These are phyloP conservation scores for Dalbergia cultrata DNA, from an alignment of 306 rosid genomes.

Conservation along the genomic window DNA sequence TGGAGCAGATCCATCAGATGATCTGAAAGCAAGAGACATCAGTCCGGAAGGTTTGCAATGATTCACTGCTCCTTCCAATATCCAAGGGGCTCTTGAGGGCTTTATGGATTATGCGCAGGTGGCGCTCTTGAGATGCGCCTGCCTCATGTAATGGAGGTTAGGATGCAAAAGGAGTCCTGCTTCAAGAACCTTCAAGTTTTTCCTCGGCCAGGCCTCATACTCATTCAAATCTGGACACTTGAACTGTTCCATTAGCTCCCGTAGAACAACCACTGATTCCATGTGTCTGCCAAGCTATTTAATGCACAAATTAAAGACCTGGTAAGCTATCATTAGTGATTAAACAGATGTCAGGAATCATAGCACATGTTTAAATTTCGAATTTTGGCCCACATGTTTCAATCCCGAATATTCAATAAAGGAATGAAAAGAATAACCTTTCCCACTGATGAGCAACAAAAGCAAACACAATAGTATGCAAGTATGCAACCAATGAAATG, in stretches of 20 bases:
- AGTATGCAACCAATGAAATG: background rate
- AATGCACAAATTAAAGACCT: constrained; percentile 42
- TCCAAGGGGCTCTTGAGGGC: constrained; percentile 78
- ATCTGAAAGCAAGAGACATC: constrained; percentile 81
- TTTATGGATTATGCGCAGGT: constrained; percentile 60
- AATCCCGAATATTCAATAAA: constrained; percentile 18
- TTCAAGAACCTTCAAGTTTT: constrained; percentile 85
- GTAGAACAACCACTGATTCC: constrained; percentile 86
- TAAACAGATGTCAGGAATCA: constrained; percentile 32
- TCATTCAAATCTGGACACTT: constrained; percentile 80
- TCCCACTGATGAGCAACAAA: constrained; percentile 29
- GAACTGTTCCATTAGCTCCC: constrained; percentile 87
- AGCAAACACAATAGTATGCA: background rate
- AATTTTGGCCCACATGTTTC: constrained; percentile 36
- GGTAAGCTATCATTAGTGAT: constrained; percentile 46
- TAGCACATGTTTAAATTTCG: constrained; percentile 14
- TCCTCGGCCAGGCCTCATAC: constrained; percentile 82
- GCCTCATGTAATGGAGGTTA: constrained; percentile 66
- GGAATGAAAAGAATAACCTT: constrained; percentile 30
- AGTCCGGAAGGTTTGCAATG: constrained; percentile 68
- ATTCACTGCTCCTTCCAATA: constrained; percentile 64
- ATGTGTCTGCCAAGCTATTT: constrained; percentile 87
- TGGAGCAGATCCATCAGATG: constrained; percentile 68
- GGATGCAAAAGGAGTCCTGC: constrained; percentile 83
- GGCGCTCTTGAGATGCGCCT: constrained; percentile 64